Evolutionary conservation across 768 basidiomycete species (phyloP), one percentile per base, ranked within the genome.

Genomic region (Mycena alexandri): DNA sequence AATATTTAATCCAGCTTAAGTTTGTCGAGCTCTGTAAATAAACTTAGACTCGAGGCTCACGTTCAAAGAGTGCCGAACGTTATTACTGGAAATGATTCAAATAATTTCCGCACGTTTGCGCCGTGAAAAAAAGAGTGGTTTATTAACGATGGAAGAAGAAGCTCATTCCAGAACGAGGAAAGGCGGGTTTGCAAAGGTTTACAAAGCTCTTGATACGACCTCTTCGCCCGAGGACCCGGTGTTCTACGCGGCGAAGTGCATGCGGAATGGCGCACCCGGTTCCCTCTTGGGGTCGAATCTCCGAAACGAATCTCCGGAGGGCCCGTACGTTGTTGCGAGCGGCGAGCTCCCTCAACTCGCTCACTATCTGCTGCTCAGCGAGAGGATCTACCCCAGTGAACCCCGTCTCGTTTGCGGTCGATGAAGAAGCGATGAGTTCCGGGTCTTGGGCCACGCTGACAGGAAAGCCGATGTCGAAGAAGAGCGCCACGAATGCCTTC

Each of bases 161-260:
- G n/a, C n/a, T n/a, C n/a, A n/a, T n/a, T n/a, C n/a, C n/a, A n/a
- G n/a, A n/a, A n/a, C n/a, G n/a, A n/a, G n/a, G n/a, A n/a, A n/a
- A n/a, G 50, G 46, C 52, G 11, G 9, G 2, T 22, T 17, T n/a
- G 42, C 52, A 36, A 38, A 48, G 12, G 65, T 67, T 17, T 67
- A 67, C n/a, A 54, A 67, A 24, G 65, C 65, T 11, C n/a, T 54
- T 10, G 65, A 67, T 16, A 67, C 59, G 3, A 61, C 59, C 48
- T 59, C 64, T 5, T 10, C 29, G 2, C 6, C 42, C 1, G 65
- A 61, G 0, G 33, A 55, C 41, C 52, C 59, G 22, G 33, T 42
- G 3, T 47, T n/a, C 53, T 60, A 60, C 41, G 63, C 63, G 5
- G 65, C 56, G 22, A 65, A 65, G 55, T 56, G 54, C 34, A 50